phyloP scores from a whole-genome alignment of 495 filamentous ascomycete genomes.

The Neurospora sp. region DNA sequence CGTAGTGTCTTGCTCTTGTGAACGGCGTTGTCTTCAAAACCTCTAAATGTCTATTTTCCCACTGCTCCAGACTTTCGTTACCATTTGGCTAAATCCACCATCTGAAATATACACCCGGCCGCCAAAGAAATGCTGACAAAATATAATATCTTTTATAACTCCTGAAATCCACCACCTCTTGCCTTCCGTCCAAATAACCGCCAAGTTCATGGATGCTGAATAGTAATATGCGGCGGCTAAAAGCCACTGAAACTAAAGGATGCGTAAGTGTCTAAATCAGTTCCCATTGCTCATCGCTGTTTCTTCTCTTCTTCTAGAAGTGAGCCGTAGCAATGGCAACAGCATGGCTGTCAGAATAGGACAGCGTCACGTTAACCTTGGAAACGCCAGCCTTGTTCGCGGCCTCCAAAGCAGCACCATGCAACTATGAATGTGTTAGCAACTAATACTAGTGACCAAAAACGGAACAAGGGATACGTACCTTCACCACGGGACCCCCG shows the following conservation, averaged over 20 bases:
- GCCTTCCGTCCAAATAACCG: background rate
- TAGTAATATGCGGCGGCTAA: background rate
- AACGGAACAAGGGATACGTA: constrained; percentile 39
- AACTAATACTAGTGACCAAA: constrained; percentile 5
- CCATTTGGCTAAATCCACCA: background rate
- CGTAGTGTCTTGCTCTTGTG: background rate
- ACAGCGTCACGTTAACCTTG: constrained; percentile 82
- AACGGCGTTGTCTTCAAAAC: background rate
- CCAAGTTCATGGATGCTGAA: background rate
- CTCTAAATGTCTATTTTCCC: background rate
- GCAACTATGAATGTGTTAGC: constrained; percentile 53
- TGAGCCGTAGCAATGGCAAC: constrained; percentile 66
- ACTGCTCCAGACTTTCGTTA: background rate
- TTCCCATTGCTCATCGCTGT: background rate
- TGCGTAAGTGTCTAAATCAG: background rate
- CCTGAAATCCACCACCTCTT: background rate
- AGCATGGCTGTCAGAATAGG: constrained; percentile 83
- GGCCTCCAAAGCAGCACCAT: constrained; percentile 70
- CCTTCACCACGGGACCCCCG: constrained; percentile 73
- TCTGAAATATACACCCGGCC: background rate
- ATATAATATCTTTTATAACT: background rate
- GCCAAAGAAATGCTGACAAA: background rate
- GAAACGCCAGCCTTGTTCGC: constrained; percentile 80
- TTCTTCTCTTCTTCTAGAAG: constrained; percentile 7
- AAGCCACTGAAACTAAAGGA: background rate